Base-by-base conservation (phyloP, 2,329 filamentous ascomycete genomes). In the Sarocladium strictum region DNA sequence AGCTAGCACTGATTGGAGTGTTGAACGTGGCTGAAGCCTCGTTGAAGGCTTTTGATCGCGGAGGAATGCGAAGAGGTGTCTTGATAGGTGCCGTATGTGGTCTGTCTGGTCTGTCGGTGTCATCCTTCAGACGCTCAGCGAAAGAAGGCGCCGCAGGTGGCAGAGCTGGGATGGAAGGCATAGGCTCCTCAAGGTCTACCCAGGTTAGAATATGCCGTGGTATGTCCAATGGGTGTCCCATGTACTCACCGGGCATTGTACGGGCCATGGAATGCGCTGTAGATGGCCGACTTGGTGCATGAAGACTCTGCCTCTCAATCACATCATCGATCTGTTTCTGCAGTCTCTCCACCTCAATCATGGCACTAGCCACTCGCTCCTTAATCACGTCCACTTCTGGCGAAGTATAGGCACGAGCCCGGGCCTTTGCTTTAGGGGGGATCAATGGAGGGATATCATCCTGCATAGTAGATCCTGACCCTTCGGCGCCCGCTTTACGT, bases 251-350 rank as follows among this genome's bases (percentile, higher is more conserved):
- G 37, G 63, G 63, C 59, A 66, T 55, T 2, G 62, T 64, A 35
- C 57, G 59, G 37, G 64, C 63, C 60, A 69, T 63, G 21, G 75
- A 78, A 57, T 76, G 68, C 19, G 74, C 68, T 37, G 77, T 83
- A 40, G 78, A 77, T 29, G 80, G 79, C 50, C 79, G 74, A 64
- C 78, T 81, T 56, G 63, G 70, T 17, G 73, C 59, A 58, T 81
- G 84, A 32, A 83, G 66, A 64, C 79, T 85, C 67, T 83, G 80
- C 56, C 80, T 76, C 69, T 84, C 80, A 23, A 84, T 76, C 21
- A 81, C 71, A 52, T 79, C 75, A 53, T 86, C 79, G 53, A 86
- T 84, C 59, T 83, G 75, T 55, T 75, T 76, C 65, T 86, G 75
- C 41, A 84, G 66, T 55, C 70, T 71, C 54, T 86, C 83, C 58